A percentile compares a stretch with the other conserved stretches of the same genome.
Evolutionary conservation across 2,329 filamentous ascomycete species (phyloP).

Genomic region (Phyllosticta citribraziliensis): DNA sequence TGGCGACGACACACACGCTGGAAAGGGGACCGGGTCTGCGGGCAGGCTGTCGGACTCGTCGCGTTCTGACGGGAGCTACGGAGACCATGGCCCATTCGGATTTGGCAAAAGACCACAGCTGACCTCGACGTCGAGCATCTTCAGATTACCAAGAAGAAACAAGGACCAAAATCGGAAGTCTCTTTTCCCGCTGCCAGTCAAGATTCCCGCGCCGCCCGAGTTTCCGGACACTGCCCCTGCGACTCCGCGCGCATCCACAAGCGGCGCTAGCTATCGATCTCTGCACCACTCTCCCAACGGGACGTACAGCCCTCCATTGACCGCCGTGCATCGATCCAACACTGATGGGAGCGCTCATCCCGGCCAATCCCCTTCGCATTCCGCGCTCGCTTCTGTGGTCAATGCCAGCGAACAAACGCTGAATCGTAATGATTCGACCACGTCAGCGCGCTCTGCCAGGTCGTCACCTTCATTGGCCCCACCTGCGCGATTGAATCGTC

Average conservation of each 20-base stretch:
- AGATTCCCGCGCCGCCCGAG: slow-evolving; percentile 43
- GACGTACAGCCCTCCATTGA: slow-evolving; percentile 32
- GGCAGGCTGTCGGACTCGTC: slow-evolving; percentile 67
- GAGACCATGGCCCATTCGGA: slow-evolving; percentile 31
- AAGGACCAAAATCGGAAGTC: slow-evolving; percentile 58
- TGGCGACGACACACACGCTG: slow-evolving; percentile 45
- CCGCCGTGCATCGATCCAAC: slow-evolving; percentile 21
- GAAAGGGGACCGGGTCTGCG: not conserved
- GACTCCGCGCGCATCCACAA: slow-evolving; percentile 35
- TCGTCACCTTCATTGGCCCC: slow-evolving; percentile 50
- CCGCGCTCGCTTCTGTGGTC: slow-evolving; percentile 34
- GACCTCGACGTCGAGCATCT: slow-evolving; percentile 63
- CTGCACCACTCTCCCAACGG: slow-evolving; percentile 22
- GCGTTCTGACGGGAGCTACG: slow-evolving; percentile 74
- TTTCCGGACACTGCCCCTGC: slow-evolving; percentile 33
- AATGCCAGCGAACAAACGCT: slow-evolving; percentile 34
- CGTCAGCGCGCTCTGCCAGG: slow-evolving; percentile 55
- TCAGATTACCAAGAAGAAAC: slow-evolving; percentile 67
- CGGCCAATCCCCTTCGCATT: slow-evolving; percentile 39
- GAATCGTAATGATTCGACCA: slow-evolving; percentile 50
- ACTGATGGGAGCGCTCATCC: slow-evolving; percentile 22
- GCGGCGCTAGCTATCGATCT: slow-evolving; percentile 27
- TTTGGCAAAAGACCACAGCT: slow-evolving; percentile 22
- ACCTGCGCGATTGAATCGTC: slow-evolving; percentile 48
- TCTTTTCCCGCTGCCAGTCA: slow-evolving; percentile 82